Percentiles rank a stretch among this genome's conserved stretches.
Evolutionary conservation across 371 early-diverging fungal species (phyloP).

Genomic region (Apophysomyces trapeziformis): DNA sequence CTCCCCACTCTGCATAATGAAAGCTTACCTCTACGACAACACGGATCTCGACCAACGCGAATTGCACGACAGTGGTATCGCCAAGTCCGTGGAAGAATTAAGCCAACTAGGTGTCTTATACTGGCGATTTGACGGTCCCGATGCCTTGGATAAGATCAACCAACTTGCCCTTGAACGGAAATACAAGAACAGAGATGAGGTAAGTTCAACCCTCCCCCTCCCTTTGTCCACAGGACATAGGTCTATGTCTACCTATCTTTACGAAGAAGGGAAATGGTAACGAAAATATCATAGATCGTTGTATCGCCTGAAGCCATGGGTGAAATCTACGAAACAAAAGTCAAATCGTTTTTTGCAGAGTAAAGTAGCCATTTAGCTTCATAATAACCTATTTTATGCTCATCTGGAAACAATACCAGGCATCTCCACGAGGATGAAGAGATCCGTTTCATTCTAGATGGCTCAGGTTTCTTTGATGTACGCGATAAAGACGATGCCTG

Average conservation of each 20-base stretch:
- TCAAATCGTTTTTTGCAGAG: slow-evolving; percentile 93
- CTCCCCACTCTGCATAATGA: slow-evolving; percentile 46
- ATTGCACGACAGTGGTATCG: slow-evolving; percentile 71
- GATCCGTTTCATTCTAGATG: slow-evolving; percentile 90
- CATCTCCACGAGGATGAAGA: slow-evolving; percentile 98
- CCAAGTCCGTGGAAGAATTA: slow-evolving; percentile 70
- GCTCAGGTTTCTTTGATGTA: slow-evolving; percentile 91
- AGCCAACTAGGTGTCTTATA: slow-evolving; percentile 74
- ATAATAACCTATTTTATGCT: too few species aligned
- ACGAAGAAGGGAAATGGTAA: too few species aligned
- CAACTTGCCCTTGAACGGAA: slow-evolving; percentile 71
- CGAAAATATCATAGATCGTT: slow-evolving; percentile 30
- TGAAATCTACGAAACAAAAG: slow-evolving; percentile 85
- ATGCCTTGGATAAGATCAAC: slow-evolving; percentile 66
- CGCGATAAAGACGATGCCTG: slow-evolving; percentile 80
- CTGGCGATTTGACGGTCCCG: slow-evolving; percentile 65
- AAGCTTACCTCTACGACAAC: slow-evolving; percentile 72
- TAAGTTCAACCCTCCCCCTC: slow-evolving; percentile 24
- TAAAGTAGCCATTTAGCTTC: slow-evolving; percentile 28
- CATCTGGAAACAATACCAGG: slow-evolving; percentile 28
- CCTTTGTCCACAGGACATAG: too few species aligned
- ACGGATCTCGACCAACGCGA: slow-evolving; percentile 63
- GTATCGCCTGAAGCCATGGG: slow-evolving; percentile 80
- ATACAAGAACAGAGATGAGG: slow-evolving; percentile 92
- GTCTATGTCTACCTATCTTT: too few species aligned